Percentiles rank a stretch among this genome's conserved stretches.
These are phyloP conservation scores for Arachnopeziza araneosa DNA, from an alignment of 2,329 filamentous ascomycete species.

Conservation along the genomic window DNA sequence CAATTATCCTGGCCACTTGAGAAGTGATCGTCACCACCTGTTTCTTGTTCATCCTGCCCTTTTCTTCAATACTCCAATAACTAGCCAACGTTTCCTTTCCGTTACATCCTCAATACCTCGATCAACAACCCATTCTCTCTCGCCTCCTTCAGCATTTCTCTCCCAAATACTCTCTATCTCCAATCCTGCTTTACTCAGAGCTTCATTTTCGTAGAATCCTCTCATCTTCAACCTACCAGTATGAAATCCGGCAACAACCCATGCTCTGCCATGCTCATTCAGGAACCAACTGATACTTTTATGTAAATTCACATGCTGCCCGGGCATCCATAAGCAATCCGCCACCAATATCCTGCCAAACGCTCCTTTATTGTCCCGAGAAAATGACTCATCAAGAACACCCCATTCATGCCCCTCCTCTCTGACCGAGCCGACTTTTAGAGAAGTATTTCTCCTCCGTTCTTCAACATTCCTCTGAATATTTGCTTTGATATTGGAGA, in stretches of 20 bases:
- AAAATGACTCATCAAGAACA: slow-evolving; percentile 32
- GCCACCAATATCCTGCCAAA: slow-evolving; percentile 63
- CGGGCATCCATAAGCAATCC: slow-evolving; percentile 72
- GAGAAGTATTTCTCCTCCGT: slow-evolving; percentile 1
- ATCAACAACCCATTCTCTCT: slow-evolving; percentile 56
- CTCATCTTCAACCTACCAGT: slow-evolving; percentile 61
- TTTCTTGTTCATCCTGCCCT: background rate
- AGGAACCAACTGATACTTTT: slow-evolving; percentile 60
- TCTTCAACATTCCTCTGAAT: slow-evolving; percentile 44
- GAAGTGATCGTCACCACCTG: background rate
- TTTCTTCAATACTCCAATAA: slow-evolving; percentile 47
- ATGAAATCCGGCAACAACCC: slow-evolving; percentile 68
- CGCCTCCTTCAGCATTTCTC: slow-evolving; percentile 57
- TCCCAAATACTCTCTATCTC: slow-evolving; percentile 63
- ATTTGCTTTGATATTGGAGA: slow-evolving; percentile 55
- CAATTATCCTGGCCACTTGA: no score
- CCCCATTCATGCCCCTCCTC: slow-evolving; percentile 64
- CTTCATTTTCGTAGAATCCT: slow-evolving; percentile 53
- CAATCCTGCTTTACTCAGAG: slow-evolving; percentile 45
- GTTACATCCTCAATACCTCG: slow-evolving; percentile 56
- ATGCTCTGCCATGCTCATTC: slow-evolving; percentile 41
- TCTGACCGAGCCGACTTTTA: slow-evolving; percentile 28
- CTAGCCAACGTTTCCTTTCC: slow-evolving; percentile 66
- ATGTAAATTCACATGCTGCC: slow-evolving; percentile 63
- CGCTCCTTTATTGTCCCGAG: slow-evolving; percentile 27